phyloP scores from a whole-genome alignment of 208 protist species.

The Kentomonas sorsogonicus region DNA sequence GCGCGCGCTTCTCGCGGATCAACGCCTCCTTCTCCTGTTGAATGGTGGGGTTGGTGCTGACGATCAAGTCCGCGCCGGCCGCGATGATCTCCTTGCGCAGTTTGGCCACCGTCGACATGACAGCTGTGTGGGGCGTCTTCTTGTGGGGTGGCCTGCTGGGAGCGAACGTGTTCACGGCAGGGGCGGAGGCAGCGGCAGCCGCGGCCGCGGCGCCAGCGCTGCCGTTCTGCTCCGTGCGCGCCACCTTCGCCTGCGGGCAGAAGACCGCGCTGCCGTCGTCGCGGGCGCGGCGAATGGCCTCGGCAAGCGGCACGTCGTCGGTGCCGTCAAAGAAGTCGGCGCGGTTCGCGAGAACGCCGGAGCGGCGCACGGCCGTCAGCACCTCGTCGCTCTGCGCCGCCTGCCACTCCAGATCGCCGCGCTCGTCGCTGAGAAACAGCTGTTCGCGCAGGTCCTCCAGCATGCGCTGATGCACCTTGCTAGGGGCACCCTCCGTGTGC shows the following conservation, averaged over 20 bases:
- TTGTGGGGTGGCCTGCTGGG: neutral
- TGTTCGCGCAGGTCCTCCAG: conserved; percentile 74
- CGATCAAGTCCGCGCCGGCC: conserved; percentile 26
- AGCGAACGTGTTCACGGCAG: conserved; percentile 19
- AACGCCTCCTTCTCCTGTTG: conserved; percentile 14
- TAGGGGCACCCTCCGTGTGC: conserved; percentile 28
- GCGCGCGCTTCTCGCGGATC: conserved; percentile 21
- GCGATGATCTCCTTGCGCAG: conserved; percentile 26
- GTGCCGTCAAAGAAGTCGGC: conserved; percentile 81
- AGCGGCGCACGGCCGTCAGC: conserved; percentile 37
- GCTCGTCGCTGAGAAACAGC: conserved; percentile 37
- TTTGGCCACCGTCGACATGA: conserved; percentile 21
- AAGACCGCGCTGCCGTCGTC: conserved; percentile 41
- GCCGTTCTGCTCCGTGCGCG: neutral
- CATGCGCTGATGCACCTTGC: conserved; percentile 49
- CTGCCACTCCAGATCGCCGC: conserved; percentile 42
- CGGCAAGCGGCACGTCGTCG: conserved; percentile 56
- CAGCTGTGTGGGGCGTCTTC: conserved; percentile 3
- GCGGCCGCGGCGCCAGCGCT: neutral
- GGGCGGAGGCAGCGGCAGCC: conserved; percentile 8
- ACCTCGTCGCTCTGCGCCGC: conserved; percentile 45
- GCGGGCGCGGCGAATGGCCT: conserved; percentile 12
- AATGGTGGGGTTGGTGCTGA: conserved; percentile 18
- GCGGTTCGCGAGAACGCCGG: conserved; percentile 47
- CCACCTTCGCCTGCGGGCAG: conserved; percentile 7